phyloP scores from a whole-genome alignment of 352 stramenopile genomes.

The Sclerospora graminicola region DNA sequence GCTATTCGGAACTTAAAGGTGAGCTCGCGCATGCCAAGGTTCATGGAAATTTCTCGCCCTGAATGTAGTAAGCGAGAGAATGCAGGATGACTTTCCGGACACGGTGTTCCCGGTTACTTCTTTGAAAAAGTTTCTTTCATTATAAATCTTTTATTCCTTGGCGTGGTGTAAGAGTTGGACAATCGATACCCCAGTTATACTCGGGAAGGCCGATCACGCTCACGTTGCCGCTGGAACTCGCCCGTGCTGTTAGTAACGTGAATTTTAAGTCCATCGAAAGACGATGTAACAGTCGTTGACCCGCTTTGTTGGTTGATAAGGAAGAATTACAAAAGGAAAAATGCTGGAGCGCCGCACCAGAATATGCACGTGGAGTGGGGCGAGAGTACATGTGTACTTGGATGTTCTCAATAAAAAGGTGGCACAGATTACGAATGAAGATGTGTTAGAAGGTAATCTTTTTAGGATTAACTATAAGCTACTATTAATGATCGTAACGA shows the following conservation, averaged over 20 bases:
- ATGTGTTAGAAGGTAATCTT: no score
- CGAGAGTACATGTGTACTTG: no score
- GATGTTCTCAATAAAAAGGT: no score
- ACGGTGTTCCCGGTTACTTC: slow-evolving; percentile 19
- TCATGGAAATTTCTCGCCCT: slow-evolving; percentile 60
- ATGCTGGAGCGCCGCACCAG: slow-evolving; percentile 11
- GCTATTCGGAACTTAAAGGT: slow-evolving; percentile 39
- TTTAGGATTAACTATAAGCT: no score
- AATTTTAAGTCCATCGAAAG: slow-evolving; percentile 66
- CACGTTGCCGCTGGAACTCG: slow-evolving; percentile 62
- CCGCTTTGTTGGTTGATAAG: slow-evolving; percentile 38
- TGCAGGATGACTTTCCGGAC: slow-evolving; percentile 45
- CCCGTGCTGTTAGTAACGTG: slow-evolving; percentile 56
- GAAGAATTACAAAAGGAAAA: slow-evolving; percentile 76
- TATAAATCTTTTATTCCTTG: slow-evolving; percentile 3
- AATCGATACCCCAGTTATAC: slow-evolving; percentile 92
- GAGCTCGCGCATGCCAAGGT: slow-evolving; percentile 39
- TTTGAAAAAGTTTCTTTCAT: slow-evolving; percentile 6
- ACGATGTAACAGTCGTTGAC: slow-evolving; percentile 63
- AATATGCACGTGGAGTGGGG: slow-evolving; percentile 50
- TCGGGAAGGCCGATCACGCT: slow-evolving; percentile 71
- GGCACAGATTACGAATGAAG: no score
- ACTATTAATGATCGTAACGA: no score
- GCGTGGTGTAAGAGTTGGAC: slow-evolving; percentile 34
- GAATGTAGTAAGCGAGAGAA: slow-evolving; percentile 78